Evolutionary conservation across 2,329 filamentous ascomycete genomes (phyloP).

Genomic region (Fusarium tuaranense): DNA sequence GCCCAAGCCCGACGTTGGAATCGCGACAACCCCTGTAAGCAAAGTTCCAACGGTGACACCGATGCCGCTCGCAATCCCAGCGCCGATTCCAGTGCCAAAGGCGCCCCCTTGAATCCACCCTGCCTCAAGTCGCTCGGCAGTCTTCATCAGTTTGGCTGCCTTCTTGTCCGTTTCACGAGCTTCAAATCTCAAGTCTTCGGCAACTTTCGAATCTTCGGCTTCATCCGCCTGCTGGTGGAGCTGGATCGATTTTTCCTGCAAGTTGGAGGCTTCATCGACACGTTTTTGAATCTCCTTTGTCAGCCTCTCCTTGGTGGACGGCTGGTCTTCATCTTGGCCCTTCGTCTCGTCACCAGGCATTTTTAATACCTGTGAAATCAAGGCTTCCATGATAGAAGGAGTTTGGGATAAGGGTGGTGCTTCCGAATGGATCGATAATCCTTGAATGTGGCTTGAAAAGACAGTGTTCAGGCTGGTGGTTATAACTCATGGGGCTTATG

Average conservation of each 20-base stretch:
- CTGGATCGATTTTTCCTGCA: conserved; percentile 29
- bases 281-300: conserved; percentile 26
- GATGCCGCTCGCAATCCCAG: conserved; percentile 37
- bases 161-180: conserved; percentile 35
- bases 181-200: conserved; percentile 24
- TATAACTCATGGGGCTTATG: not conserved
- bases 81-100: conserved; percentile 34
- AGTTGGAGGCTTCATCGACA: conserved; percentile 28
- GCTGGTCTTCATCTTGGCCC: conserved; percentile 2
- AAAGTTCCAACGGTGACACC: conserved; percentile 31
- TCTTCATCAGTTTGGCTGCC: conserved; percentile 40
- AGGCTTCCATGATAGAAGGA: not conserved
- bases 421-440: not conserved
- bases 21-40: conserved; percentile 35
- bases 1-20: conserved; percentile 33
- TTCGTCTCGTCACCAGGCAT: not conserved
- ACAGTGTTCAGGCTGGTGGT: not conserved
- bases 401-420: not conserved
- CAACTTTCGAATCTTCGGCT: conserved; percentile 14
- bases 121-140: conserved; percentile 29
- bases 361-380: not conserved
- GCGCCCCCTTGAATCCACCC: conserved; percentile 41
- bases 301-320: conserved; percentile 26
- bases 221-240: conserved; percentile 35
- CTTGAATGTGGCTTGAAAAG: not conserved